Evolutionary conservation across 805 yeast species (phyloP).

Genomic region (Metschnikowia santaceciliae): DNA sequence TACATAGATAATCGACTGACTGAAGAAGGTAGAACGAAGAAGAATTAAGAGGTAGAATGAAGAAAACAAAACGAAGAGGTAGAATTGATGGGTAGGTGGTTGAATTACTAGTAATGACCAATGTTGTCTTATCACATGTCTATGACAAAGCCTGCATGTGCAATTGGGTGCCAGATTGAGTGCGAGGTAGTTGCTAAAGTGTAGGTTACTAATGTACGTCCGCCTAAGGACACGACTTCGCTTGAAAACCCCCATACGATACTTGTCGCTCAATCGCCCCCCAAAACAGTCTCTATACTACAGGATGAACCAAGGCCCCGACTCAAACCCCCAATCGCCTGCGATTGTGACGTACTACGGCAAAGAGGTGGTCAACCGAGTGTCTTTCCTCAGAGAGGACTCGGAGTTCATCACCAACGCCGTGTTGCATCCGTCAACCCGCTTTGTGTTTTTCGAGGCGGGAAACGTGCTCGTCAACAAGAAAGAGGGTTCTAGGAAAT

Average conservation of each 20-base stretch:
- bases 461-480: slow-evolving; percentile 32
- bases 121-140: too few species aligned
- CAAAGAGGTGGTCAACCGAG: slow-evolving; percentile 55
- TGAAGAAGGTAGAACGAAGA: background rate
- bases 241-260: background rate
- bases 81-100: too few species aligned
- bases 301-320: slow-evolving; percentile 11
- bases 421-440: slow-evolving; percentile 42
- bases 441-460: slow-evolving; percentile 43
- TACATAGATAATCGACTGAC: slow-evolving; percentile 6
- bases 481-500: slow-evolving; percentile 21
- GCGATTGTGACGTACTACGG: slow-evolving; percentile 35
- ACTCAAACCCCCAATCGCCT: slow-evolving; percentile 1
- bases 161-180: background rate
- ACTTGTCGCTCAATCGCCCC: background rate
- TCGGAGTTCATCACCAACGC: slow-evolving; percentile 46
- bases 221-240: slow-evolving; percentile 1
- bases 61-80: background rate
- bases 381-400: slow-evolving; percentile 60
- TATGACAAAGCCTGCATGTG: background rate
- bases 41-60: background rate
- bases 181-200: slow-evolving; percentile 3
- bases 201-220: slow-evolving; percentile 1
- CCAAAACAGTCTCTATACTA: slow-evolving; percentile 4
- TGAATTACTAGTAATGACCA: too few species aligned